Evolutionary conservation across 305 asterid genomes (phyloP), one percentile per base, ranked within the genome.

Genomic region (Solanum hybrid): DNA sequence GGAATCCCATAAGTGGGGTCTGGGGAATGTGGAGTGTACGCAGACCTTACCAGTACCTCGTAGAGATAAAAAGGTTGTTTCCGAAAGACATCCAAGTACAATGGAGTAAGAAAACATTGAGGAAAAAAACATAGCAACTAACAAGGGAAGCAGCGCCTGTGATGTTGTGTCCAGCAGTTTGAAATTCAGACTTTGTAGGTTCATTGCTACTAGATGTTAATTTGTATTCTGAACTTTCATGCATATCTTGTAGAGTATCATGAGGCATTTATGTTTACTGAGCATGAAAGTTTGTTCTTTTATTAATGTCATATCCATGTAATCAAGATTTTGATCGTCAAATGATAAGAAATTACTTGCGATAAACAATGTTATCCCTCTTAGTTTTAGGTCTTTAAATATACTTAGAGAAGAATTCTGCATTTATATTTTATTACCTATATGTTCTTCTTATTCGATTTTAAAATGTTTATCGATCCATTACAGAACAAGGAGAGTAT

Each of bases 401-500:
- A 29, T 41, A 41, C 57, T 12, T 41, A 41, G 57, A 41, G 57
- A 41, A 41, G 20, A 41, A 41, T 13, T 41, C 57, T 13, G 57
- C 57, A 41, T 41, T 41, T 41, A 41, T 41, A 20, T 75, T 14
- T 75, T 29, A 6, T 75, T 75, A 75, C 80, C 80, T 38, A 24
- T 81, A 24, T 26, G 6, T 82, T 82, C 26, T 41, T 41, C 26
- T 82, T 10, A 82, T 45, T 83, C 9, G 29, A 27, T 10, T 45
- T 17, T 17, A 3, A 83, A 51, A 51, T 10, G 41, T 31, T 84
- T 34, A 57, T 70, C 77, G 32, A 70, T 84, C 31, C 76, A 51
- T 84, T 90, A 68, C 96, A 97, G 99, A 84, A 88, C 93, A 72
- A 93, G 92, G 92, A 93, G 90, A 90, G 7, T 97, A 73, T 95